Base-by-base conservation (phyloP, 805 yeast genomes). In the Ogataea nonfermentans region DNA sequence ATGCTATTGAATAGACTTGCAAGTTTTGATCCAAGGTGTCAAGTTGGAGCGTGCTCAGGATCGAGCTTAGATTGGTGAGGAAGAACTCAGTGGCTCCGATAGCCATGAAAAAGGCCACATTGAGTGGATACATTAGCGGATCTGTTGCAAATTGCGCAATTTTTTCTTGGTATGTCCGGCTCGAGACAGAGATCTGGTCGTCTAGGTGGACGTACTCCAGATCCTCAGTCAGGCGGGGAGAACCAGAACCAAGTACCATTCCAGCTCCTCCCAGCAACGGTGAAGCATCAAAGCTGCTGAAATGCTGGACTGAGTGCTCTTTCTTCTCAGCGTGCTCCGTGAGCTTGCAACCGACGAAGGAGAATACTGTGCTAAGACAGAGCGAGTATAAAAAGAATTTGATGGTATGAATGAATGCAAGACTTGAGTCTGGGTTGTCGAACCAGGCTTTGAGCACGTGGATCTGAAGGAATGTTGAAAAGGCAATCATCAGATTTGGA, bases 71-170 rank as follows among this genome's bases (percentile, higher is more conserved):
- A 56, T 90, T 87, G 40, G 88, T 84, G 49, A 86, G 77, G 60
- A 81, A 89, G 72, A 89, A 83, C 53, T 90, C 98, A 35, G 87
- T 70, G 1, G 95, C 89, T 0, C 97, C 96, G 28, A 87, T 65
- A 17, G 83, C 76, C 33, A 84, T 64, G 22, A 88, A 65, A 43
- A 88, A 74, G 10, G 88, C 75, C 5, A 74, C 43, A 25, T 85
- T 67, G 15, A 88, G 64, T 2, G 84, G 55, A 71, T 88, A 84
- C 37, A 88, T 76, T 2, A 82, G 71, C 9, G 72, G 71, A 52
- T 84, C 88, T 12, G 27, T 19, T 15, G 41, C 29, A 17, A 46
- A 47, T 13, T 28, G 24, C 26, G 24, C 29, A 22, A 49, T 37
- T 32, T 40, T 45, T n/a, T 41, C 44, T 11, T 45, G 42, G 28